Base-by-base conservation (phyloP, 805 yeast species). In the Saturnispora serradocipensis region DNA sequence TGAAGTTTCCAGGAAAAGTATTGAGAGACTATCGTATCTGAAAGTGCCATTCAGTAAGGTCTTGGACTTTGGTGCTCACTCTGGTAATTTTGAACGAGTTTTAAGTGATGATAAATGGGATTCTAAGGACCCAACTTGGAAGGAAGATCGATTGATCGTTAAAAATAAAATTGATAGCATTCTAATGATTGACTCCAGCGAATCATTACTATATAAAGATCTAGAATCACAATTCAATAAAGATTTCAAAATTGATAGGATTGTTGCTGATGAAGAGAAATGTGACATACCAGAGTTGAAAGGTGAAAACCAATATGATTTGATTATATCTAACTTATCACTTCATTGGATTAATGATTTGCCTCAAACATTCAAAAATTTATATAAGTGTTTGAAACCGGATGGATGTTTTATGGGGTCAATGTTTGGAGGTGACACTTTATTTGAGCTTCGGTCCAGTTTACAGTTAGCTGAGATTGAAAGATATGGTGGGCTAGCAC, bases 261-360 rank as follows among this genome's bases (percentile, higher is more conserved):
- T 76, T 0, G 79, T 75, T 6, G 78, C 76, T 3, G 93, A 88
- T 62, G 95, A 88, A 60, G 96, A 87, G 62, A 51, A 64, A 4
- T 74, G 80, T 59, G 68, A 69, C 52, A 75, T 75, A 54, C 71
- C 70, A 3, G 61, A 64, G 13, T 65, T 81, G 28, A 60, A 49
- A 8, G 67, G 72, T 49, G 66, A 72, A 18, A 61, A 66, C 49
- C 55, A 59, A 49, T 84, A 75, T 60, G 90, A 86, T 63, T 85
- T 88, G 3, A 85, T 87, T 2, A 64, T 88, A 3, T 82, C 89
- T 2, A 86, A 85, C 62, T 65, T 86, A 56, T 76, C 86, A 22
- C 62, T 88, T 62, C 95, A 88, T 65, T 88, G 96, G 96, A 80
- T 86, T 53, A 88, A 88, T 60, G 90, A 88, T 59, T 72, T 88